Base-by-base conservation (phyloP, 192 early-diverging fungal genomes). In the Piromyces finnis region DNA sequence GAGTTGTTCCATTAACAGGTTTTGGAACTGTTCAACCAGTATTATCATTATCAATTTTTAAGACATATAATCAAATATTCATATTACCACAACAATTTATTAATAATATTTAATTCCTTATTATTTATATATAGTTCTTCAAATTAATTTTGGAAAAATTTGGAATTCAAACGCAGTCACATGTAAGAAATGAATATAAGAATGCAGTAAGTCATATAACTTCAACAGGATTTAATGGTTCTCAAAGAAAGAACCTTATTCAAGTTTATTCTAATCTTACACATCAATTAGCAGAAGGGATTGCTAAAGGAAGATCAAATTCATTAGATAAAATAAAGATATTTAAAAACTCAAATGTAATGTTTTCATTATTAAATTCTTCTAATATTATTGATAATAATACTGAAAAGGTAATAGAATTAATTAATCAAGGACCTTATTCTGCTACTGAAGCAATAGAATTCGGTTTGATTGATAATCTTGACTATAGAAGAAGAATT, bases 101-200 rank as follows among this genome's bases (percentile, higher is more conserved):
- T n/a, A n/a, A n/a, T n/a, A n/a, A n/a, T n/a, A n/a, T n/a, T n/a
- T n/a, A n/a, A n/a, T n/a, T n/a, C n/a, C n/a, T n/a, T n/a, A 29
- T 26, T 39, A 9, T 22, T 37, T 37, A 14, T 14, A 37, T 84
- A 22, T 82, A 87, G 5, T 92, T 92, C 79, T 86, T 91, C 81
- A 89, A 89, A 79, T 88, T 84, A n/a, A 79, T 92, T 5, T 68
- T 89, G 22, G 87, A 91, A 78, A 85, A 86, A 35, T 51, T 93
- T 37, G 90, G 92, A 3, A 83, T 94, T 30, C 41, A 87, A 79
- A 79, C 89, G 17, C 86, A 84, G 4, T 83, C 86, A 27, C 88
- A 88, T 81, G 82, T 89, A 22, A 84, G 87, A 78, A 91, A 89
- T 51, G 89, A 89, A 78, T 91, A 89, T 83, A 92, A 93, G 84